Evolutionary conservation across 345 rosid genomes (phyloP).

Genomic region (Melastoma malabathricum): DNA sequence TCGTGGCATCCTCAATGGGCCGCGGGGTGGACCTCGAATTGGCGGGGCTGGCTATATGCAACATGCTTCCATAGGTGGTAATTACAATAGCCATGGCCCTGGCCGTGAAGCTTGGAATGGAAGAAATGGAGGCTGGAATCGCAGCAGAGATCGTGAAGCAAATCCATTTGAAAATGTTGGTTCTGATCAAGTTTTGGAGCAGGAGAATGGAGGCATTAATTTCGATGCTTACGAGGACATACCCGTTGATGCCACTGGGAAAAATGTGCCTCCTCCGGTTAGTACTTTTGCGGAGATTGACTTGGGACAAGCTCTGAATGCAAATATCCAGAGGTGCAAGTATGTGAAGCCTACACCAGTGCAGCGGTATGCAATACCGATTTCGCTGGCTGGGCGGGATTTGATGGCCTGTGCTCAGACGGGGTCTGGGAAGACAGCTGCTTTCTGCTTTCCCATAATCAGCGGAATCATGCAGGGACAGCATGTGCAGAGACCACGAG

Average conservation of each 20-base stretch:
- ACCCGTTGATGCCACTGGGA: slow-evolving; percentile 47
- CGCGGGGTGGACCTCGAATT: slow-evolving; percentile 15
- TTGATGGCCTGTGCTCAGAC: slow-evolving; percentile 65
- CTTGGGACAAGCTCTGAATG: slow-evolving; percentile 38
- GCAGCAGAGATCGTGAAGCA: slow-evolving; percentile 37
- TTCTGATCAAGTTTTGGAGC: slow-evolving; percentile 13
- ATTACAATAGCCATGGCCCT: slow-evolving; percentile 9
- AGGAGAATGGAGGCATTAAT: slow-evolving; percentile 38
- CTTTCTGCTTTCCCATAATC: slow-evolving; percentile 47
- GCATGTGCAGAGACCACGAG: slow-evolving; percentile 33
- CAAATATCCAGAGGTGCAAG: slow-evolving; percentile 45
- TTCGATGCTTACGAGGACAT: slow-evolving; percentile 56
- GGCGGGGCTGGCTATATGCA: slow-evolving; percentile 17
- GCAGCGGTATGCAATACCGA: slow-evolving; percentile 49
- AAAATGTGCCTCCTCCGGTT: slow-evolving; percentile 40
- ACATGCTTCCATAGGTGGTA: slow-evolving; percentile 12
- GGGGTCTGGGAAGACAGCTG: slow-evolving; percentile 18
- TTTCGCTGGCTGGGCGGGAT: slow-evolving; percentile 37
- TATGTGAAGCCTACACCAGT: slow-evolving; percentile 54
- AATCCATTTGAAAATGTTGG: slow-evolving; percentile 34
- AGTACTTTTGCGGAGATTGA: slow-evolving; percentile 49
- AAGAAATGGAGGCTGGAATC: slow-evolving; percentile 35
- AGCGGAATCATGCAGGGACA: slow-evolving; percentile 44
- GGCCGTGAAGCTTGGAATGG: slow-evolving; percentile 17
- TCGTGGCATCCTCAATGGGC: slow-evolving; percentile 10